Conservation (phyloP, 2,329 filamentous ascomycete species). For the Lachnellula arida region DNA sequence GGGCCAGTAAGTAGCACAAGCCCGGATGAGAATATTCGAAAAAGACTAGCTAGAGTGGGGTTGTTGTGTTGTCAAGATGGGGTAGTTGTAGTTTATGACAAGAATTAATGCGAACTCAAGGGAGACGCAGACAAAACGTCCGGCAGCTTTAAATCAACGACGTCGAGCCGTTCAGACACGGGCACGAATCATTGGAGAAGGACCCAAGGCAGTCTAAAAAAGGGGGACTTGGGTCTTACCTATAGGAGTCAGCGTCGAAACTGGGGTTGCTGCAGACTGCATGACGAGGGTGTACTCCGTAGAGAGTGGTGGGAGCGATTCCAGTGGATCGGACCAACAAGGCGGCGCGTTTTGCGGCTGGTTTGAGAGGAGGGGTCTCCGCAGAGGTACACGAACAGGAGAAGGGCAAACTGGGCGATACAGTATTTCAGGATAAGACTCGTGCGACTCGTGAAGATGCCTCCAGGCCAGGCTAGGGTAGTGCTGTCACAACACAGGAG, state of each 20-base stretch:
- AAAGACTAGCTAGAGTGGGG: background rate
- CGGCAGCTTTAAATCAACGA: conserved; percentile 18
- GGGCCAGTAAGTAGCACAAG: background rate
- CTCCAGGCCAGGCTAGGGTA: too few relatives aligned
- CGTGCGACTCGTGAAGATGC: background rate
- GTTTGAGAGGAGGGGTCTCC: too few relatives aligned
- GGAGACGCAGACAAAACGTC: background rate
- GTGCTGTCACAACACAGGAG: too few relatives aligned
- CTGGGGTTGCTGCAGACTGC: conserved; percentile 21
- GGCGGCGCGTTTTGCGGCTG: background rate
- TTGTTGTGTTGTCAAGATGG: background rate
- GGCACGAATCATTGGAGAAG: conserved; percentile 22
- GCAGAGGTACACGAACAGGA: background rate
- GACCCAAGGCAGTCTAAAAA: background rate
- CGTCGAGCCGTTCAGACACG: conserved; percentile 25
- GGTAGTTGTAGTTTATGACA: background rate
- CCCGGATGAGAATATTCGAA: background rate
- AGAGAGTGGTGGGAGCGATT: background rate
- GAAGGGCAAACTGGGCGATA: background rate
- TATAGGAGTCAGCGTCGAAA: conserved; percentile 25
- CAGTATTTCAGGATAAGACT: background rate
- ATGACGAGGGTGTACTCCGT: conserved; percentile 10
- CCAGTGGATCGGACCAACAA: background rate
- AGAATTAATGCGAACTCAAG: too few relatives aligned
- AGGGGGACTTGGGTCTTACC: conserved; percentile 22